Evolutionary conservation across 345 rosid species (phyloP).

Genomic region (Bretschneidera sinensis): DNA sequence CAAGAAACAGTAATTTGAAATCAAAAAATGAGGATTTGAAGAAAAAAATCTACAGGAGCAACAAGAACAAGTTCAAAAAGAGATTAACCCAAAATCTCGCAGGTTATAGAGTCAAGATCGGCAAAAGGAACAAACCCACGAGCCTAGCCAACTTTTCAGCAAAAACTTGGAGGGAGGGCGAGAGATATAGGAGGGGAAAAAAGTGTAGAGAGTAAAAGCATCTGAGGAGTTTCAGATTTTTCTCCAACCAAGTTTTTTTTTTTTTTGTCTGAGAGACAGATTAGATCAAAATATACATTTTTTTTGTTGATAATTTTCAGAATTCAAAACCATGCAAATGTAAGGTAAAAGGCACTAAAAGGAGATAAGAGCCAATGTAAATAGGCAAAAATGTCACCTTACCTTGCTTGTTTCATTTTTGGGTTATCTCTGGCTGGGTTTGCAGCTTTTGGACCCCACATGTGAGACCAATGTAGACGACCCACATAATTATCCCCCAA

Average conservation of each 20-base stretch:
- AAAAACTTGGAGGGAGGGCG: conserved; percentile 13
- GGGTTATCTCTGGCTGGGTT: conserved; percentile 12
- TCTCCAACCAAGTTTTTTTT: conserved; percentile 18
- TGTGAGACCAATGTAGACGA: no score
- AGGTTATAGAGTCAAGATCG: conserved; percentile 13
- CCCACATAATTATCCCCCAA: no score
- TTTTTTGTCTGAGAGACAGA: conserved; percentile 35
- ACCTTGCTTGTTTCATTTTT: conserved; percentile 8
- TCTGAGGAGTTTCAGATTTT: conserved; percentile 29
- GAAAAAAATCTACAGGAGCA: conserved; percentile 18
- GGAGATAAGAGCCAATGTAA: conserved; percentile 10
- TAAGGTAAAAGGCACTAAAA: conserved; percentile 11
- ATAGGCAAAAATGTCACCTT: conserved; percentile 12
- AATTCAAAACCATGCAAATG: conserved; percentile 32
- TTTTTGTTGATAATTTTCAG: background rate
- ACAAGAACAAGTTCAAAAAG: conserved; percentile 15
- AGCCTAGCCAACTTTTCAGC: conserved; percentile 29
- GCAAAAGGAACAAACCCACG: conserved; percentile 25
- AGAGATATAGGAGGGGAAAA: conserved; percentile 16
- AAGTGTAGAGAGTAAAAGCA: background rate
- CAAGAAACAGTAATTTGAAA: conserved; percentile 16
- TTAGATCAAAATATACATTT: background rate
- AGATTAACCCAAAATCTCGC: conserved; percentile 33
- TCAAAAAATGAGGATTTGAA: conserved; percentile 9
- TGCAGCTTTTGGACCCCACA: conserved; percentile 7